Conservation (phyloP, 768 basidiomycete genomes). For the Rickenella mellea region DNA sequence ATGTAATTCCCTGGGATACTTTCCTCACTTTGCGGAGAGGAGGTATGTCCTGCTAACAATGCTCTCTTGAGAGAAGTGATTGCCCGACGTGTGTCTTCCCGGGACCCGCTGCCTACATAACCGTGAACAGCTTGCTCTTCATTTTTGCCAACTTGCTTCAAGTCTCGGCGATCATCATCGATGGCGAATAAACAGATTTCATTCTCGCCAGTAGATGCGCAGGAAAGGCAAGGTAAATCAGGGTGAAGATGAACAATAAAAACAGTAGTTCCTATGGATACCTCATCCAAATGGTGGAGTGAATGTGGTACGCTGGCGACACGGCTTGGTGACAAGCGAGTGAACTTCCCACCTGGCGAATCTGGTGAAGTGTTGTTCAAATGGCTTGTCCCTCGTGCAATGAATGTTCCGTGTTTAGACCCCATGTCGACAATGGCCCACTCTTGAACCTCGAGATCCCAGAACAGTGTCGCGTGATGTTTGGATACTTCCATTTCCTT, state of each 20-base stretch:
- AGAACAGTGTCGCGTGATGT: conserved; percentile 66
- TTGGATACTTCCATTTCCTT: conserved; percentile 84
- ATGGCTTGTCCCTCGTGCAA: conserved; percentile 17
- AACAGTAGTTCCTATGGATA: conserved; percentile 62
- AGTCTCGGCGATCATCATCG: conserved; percentile 7
- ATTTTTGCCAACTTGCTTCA: conserved; percentile 16
- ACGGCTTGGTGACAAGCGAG: conserved; percentile 54
- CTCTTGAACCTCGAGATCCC: conserved; percentile 45
- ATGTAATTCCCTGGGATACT: conserved; percentile 29
- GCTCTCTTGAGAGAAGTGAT: conserved; percentile 55
- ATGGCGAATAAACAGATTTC: conserved; percentile 52
- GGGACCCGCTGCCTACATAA: background rate
- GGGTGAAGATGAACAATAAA: conserved; percentile 65
- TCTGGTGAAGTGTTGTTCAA: background rate
- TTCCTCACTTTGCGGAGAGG: conserved; percentile 10
- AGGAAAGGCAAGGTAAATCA: conserved; percentile 51
- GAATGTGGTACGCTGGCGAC: conserved; percentile 59
- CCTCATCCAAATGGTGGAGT: conserved; percentile 52
- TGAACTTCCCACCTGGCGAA: conserved; percentile 16
- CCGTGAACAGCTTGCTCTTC: background rate
- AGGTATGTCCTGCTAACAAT: conserved; percentile 44
- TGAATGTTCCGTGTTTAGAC: conserved; percentile 75
- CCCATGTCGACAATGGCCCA: conserved; percentile 84
- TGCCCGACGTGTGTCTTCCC: conserved; percentile 50
- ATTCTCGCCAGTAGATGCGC: conserved; percentile 38